Evolutionary conservation across 1,284 basidiomycete genomes (phyloP).

Genomic region (Cystobasidium pallidum): DNA sequence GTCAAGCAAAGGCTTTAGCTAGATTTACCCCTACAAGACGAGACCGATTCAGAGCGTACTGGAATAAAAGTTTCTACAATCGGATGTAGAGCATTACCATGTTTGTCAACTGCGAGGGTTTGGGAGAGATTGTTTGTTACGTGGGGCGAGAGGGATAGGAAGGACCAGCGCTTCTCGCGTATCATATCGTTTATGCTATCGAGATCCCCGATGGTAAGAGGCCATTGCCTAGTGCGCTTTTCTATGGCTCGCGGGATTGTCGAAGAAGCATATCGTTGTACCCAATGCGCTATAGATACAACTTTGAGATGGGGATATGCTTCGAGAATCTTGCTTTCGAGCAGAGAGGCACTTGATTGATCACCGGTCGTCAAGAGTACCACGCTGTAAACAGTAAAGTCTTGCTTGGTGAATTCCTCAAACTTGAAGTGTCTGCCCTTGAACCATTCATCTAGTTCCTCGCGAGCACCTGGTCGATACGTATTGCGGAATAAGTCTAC

Average conservation of each 20-base stretch:
- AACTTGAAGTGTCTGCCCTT: not conserved
- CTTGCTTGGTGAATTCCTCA: not conserved
- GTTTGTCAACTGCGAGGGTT: not conserved
- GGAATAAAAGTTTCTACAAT: slow-evolving; percentile 9
- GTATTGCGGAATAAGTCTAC: slow-evolving; percentile 8
- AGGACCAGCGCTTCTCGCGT: not conserved
- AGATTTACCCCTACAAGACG: too few relatives aligned
- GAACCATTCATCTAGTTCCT: not conserved
- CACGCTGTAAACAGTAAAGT: not conserved
- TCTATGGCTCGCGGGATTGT: not conserved
- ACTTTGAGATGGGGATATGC: slow-evolving; percentile 11
- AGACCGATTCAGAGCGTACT: too few relatives aligned
- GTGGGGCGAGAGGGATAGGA: not conserved
- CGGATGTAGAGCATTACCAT: not conserved
- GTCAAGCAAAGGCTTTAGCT: not conserved
- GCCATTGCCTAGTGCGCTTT: not conserved
- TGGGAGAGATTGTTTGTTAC: not conserved
- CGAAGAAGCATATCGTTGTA: not conserved
- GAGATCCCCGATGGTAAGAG: not conserved
- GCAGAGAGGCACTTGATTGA: not conserved
- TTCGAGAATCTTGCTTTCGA: not conserved
- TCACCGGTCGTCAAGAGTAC: slow-evolving; percentile 14
- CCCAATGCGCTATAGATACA: slow-evolving; percentile 1
- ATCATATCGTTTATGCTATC: not conserved
- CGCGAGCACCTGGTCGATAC: not conserved